These are phyloP conservation scores for Podospora anserina DNA, from an alignment of 495 filamentous ascomycete species.

Conservation along the genomic window DNA sequence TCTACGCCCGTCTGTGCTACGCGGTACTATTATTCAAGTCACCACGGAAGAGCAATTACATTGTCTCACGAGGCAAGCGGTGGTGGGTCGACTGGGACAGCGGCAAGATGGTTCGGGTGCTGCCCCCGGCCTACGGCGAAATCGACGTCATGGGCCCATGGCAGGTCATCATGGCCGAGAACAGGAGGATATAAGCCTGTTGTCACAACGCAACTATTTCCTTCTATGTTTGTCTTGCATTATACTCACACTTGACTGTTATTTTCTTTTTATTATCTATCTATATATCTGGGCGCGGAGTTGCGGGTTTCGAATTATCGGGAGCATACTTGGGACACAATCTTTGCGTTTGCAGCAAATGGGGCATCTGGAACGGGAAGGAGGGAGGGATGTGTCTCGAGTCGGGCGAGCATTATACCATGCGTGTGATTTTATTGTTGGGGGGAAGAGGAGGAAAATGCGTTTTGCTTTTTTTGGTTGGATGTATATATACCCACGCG, in stretches of 20 bases:
- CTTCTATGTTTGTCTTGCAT: conserved; percentile 9
- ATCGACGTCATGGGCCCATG: conserved; percentile 37
- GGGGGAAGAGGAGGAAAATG: neutral
- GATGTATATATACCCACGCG: conserved; percentile 5
- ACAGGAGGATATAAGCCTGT: conserved; percentile 28
- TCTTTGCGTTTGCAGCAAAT: neutral
- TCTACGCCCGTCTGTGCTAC: conserved; percentile 55
- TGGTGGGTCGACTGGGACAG: conserved; percentile 51
- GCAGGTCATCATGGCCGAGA: conserved; percentile 37
- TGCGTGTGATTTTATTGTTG: neutral
- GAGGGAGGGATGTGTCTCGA: neutral
- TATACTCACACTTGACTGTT: conserved; percentile 5
- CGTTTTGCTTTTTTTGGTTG: neutral
- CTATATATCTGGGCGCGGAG: conserved; percentile 1
- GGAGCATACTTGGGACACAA: neutral
- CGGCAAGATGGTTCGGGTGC: conserved; percentile 40
- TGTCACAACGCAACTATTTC: neutral
- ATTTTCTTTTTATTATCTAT: conserved; percentile 15
- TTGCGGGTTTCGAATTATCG: neutral
- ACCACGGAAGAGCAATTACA: conserved; percentile 46
- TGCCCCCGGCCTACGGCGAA: conserved; percentile 42
- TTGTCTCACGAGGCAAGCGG: conserved; percentile 44
- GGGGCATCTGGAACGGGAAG: neutral
- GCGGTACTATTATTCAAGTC: conserved; percentile 44
- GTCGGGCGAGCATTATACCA: conserved; percentile 2